Conservation (phyloP, 2,329 filamentous ascomycete species). For the Elsinoe australis region DNA sequence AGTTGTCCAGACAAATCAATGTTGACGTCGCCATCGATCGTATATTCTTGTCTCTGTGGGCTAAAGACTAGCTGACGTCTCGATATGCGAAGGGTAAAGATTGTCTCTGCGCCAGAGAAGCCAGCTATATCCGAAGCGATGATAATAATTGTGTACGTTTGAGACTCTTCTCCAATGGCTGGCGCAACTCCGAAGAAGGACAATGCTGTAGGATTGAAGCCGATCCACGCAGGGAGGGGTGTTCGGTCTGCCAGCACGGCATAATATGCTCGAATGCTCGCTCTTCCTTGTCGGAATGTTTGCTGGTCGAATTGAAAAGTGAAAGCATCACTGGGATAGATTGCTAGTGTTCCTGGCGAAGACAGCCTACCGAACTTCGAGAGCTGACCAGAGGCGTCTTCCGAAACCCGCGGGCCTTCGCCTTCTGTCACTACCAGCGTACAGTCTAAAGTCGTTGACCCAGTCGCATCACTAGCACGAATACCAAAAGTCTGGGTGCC, state of each 20-base stretch:
- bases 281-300: conserved; percentile 53
- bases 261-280: conserved; percentile 59
- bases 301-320: conserved; percentile 37
- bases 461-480: conserved; percentile 60
- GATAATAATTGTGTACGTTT: conserved; percentile 63
- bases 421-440: conserved; percentile 63
- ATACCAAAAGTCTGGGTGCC: conserved; percentile 58
- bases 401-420: conserved; percentile 46
- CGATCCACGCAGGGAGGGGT: conserved; percentile 78
- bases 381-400: conserved; percentile 54
- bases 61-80: conserved; percentile 61
- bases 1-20: conserved; percentile 8
- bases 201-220: conserved; percentile 58
- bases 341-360: conserved; percentile 49
- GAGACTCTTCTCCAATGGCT: conserved; percentile 57
- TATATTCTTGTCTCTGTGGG: conserved; percentile 49
- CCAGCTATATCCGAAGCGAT: conserved; percentile 74
- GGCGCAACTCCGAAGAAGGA: conserved; percentile 67
- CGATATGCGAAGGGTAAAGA: conserved; percentile 66
- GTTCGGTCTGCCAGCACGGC: conserved; percentile 68
- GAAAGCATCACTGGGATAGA: conserved; percentile 32
- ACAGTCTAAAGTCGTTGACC: conserved; percentile 55
- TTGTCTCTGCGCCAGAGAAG: conserved; percentile 58
- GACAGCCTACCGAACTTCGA: conserved; percentile 46
- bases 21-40: conserved; percentile 44